Evolutionary conservation across 2,329 filamentous ascomycete species (phyloP).

Genomic region (Scedosporium dehoogii): DNA sequence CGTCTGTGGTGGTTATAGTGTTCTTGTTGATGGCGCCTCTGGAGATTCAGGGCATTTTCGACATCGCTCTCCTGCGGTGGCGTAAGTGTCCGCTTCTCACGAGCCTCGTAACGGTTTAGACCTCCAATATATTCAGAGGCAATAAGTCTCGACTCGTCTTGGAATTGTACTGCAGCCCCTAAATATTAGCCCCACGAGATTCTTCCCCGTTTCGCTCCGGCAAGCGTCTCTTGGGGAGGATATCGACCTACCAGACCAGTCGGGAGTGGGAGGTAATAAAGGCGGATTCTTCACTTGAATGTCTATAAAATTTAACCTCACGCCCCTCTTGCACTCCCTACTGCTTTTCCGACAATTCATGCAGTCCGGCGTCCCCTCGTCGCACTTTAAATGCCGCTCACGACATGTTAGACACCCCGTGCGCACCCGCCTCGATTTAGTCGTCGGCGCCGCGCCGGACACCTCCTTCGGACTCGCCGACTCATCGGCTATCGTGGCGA

Average conservation of each 20-base stretch:
- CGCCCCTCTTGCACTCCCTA: conserved; percentile 72
- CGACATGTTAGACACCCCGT: conserved; percentile 87
- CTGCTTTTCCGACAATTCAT: conserved; percentile 85
- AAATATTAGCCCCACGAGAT: too few species aligned
- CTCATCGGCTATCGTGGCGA: background rate
- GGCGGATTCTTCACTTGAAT: conserved; percentile 62
- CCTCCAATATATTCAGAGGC: conserved; percentile 85
- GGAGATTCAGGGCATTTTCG: background rate
- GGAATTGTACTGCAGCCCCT: conserved; percentile 52
- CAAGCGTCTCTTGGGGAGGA: background rate
- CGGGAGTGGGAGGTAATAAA: conserved; percentile 47
- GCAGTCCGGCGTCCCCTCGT: conserved; percentile 56
- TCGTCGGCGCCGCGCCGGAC: background rate
- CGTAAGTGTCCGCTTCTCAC: background rate
- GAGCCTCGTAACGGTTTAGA: conserved; percentile 55
- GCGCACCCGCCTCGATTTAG: conserved; percentile 74
- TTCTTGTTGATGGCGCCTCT: background rate
- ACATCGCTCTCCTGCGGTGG: background rate
- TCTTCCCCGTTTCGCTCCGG: too few species aligned
- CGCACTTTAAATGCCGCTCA: conserved; percentile 84
- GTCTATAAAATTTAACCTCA: conserved; percentile 87
- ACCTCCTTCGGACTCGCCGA: background rate
- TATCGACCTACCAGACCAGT: conserved; percentile 48
- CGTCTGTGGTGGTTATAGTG: conserved; percentile 12
- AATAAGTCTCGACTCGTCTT: conserved; percentile 82